Evolutionary conservation across 805 yeast species (phyloP).

Genomic region (Myxozyma monticola): DNA sequence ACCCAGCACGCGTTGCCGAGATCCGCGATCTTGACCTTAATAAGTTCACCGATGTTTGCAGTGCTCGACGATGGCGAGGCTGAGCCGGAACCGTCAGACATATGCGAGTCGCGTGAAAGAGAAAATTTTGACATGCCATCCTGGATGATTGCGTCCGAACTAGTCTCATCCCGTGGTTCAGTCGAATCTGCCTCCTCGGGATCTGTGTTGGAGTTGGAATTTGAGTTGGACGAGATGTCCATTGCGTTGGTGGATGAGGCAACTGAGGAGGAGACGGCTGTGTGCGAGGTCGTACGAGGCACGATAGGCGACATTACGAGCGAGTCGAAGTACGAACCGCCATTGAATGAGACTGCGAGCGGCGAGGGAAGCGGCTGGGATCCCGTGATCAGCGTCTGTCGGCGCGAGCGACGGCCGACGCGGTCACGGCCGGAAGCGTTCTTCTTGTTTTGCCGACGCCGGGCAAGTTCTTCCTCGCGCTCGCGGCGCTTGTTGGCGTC

Average conservation of each 20-base stretch:
- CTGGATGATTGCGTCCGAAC: slow-evolving; percentile 12
- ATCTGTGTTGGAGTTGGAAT: background rate
- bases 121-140: slow-evolving; percentile 27
- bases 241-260: slow-evolving; percentile 5
- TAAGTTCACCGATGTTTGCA: slow-evolving; percentile 45
- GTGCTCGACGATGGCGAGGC: slow-evolving; percentile 29
- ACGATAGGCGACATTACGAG: slow-evolving; percentile 36
- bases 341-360: slow-evolving; percentile 50
- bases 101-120: slow-evolving; percentile 9
- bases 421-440: slow-evolving; percentile 20
- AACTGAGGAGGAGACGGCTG: slow-evolving; percentile 2
- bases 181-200: background rate
- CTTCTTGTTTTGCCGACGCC: slow-evolving; percentile 19
- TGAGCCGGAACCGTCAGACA: slow-evolving; percentile 1
- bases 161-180: slow-evolving; percentile 3
- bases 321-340: slow-evolving; percentile 32
- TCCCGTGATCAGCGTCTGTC: slow-evolving; percentile 79
- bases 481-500: slow-evolving; percentile 48
- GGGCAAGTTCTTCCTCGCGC: slow-evolving; percentile 40
- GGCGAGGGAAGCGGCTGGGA: slow-evolving; percentile 94
- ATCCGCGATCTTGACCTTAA: slow-evolving; percentile 87
- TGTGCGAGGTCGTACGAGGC: slow-evolving; percentile 17
- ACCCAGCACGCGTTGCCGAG: slow-evolving; percentile 89
- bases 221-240: background rate
- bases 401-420: slow-evolving; percentile 54